A percentile compares a stretch with the other conserved stretches of the same genome.
Evolutionary conservation across 768 basidiomycete genomes (phyloP).

Genomic region (Suillus subaureus): DNA sequence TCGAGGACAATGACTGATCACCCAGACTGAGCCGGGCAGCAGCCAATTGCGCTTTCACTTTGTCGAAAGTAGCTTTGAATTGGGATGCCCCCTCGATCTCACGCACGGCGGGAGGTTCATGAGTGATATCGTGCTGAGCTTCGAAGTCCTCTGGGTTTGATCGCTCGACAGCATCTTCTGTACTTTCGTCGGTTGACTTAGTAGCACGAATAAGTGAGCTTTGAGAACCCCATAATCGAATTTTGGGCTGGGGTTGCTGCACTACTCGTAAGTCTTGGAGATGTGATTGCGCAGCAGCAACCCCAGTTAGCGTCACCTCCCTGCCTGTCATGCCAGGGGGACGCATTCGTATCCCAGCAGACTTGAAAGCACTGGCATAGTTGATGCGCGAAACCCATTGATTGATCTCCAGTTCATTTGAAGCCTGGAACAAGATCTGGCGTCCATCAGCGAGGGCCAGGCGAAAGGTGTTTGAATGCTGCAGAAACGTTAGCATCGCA

Average conservation of each 20-base stretch:
- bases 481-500: constrained; percentile 1
- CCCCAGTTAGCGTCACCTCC: constrained; percentile 77
- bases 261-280: constrained; percentile 64
- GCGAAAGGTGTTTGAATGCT: constrained; percentile 78
- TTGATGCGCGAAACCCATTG: constrained; percentile 93
- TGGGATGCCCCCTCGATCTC: constrained; percentile 65
- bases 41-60: constrained; percentile 84
- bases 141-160: constrained; percentile 8
- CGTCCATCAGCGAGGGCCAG: constrained; percentile 77
- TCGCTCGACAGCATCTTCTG: constrained; percentile 36
- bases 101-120: constrained; percentile 50
- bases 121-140: constrained; percentile 32
- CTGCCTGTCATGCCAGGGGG: constrained; percentile 66
- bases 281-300: constrained; percentile 86
- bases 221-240: constrained; percentile 42
- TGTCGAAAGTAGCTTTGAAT: constrained; percentile 82
- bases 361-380: constrained; percentile 92
- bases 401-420: constrained; percentile 72
- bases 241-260: constrained; percentile 25
- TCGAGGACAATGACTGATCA: constrained; percentile 21
- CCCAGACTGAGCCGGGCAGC: constrained; percentile 43
- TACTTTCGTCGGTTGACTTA: constrained; percentile 37
- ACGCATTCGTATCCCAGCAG: constrained; percentile 80
- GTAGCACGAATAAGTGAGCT: constrained; percentile 32
- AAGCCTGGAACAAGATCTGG: constrained; percentile 78